A percentile compares a stretch with the other conserved stretches of the same genome.
Conservation (phyloP, 805 yeast species). For the Tetrapisispora namnaoensis region DNA sequence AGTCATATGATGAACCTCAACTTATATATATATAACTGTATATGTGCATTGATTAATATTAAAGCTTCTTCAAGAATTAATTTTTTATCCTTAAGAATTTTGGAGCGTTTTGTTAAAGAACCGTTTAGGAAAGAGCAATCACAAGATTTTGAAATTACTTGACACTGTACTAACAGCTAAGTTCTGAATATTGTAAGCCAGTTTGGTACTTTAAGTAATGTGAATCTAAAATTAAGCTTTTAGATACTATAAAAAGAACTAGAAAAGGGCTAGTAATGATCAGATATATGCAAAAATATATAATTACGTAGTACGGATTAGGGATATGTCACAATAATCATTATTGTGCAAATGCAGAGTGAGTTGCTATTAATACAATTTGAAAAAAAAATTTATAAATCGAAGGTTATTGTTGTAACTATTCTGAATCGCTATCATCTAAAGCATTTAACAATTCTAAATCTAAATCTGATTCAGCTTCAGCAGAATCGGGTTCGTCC, state of each 20-base stretch:
- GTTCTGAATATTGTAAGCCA: too few species aligned
- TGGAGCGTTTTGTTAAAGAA: neutral
- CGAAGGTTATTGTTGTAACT: neutral
- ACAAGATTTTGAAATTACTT: neutral
- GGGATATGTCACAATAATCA: neutral
- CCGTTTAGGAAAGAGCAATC: neutral
- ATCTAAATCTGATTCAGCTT: conserved; percentile 24
- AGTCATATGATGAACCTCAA: too few species aligned
- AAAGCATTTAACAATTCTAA: conserved; percentile 21
- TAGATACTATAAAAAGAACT: too few species aligned
- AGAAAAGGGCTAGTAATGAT: neutral
- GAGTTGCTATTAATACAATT: neutral
- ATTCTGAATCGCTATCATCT: conserved; percentile 1
- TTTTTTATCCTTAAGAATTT: neutral
- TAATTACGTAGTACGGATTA: neutral
- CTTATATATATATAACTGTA: too few species aligned
- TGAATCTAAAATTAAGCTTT: neutral
- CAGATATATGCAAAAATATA: neutral
- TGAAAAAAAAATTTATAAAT: neutral
- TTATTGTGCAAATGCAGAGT: neutral
- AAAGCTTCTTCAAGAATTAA: too few species aligned
- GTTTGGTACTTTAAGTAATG: neutral
- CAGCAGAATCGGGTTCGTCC: conserved; percentile 8
- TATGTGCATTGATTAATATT: too few species aligned
- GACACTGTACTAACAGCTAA: neutral